Evolutionary conservation across 345 rosid species (phyloP).

Genomic region (Ceriops zippeliana): DNA sequence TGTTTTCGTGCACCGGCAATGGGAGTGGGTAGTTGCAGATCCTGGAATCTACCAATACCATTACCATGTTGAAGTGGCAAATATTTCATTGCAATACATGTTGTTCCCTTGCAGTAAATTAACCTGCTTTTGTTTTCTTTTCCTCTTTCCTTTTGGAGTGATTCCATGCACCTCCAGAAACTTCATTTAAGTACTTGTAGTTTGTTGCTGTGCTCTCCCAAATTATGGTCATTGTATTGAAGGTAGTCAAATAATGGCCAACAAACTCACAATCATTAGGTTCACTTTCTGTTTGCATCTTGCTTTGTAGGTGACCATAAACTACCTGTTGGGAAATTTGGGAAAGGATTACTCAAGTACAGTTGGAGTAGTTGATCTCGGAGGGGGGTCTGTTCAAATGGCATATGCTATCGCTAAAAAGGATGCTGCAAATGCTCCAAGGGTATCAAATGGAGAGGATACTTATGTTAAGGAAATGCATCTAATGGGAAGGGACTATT

Average conservation of each 20-base stretch:
- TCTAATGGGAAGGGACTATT: constrained; percentile 68
- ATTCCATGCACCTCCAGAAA: neutral
- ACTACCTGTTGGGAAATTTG: constrained; percentile 74
- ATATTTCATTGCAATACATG: neutral
- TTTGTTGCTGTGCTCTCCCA: neutral
- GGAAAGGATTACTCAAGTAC: constrained; percentile 68
- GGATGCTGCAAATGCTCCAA: constrained; percentile 79
- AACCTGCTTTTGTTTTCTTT: neutral
- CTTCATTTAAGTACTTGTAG: too few species aligned
- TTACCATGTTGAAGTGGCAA: neutral
- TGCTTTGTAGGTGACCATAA: constrained; percentile 79
- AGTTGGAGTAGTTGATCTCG: constrained; percentile 98
- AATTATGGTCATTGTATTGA: neutral
- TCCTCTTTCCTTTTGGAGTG: neutral
- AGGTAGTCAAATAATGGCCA: neutral
- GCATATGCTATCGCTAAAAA: constrained; percentile 86
- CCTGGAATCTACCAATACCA: constrained; percentile 6
- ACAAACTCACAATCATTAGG: neutral
- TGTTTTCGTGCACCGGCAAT: too few species aligned
- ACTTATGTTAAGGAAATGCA: constrained; percentile 71
- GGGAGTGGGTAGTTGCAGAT: too few species aligned
- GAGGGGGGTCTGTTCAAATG: constrained; percentile 99
- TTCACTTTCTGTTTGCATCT: neutral
- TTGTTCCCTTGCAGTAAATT: neutral
- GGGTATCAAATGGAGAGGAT: constrained; percentile 64